Percentiles rank a stretch among this genome's conserved stretches.
Conservation (phyloP, 2,329 filamentous ascomycete genomes). For the Aulographum hederae region DNA sequence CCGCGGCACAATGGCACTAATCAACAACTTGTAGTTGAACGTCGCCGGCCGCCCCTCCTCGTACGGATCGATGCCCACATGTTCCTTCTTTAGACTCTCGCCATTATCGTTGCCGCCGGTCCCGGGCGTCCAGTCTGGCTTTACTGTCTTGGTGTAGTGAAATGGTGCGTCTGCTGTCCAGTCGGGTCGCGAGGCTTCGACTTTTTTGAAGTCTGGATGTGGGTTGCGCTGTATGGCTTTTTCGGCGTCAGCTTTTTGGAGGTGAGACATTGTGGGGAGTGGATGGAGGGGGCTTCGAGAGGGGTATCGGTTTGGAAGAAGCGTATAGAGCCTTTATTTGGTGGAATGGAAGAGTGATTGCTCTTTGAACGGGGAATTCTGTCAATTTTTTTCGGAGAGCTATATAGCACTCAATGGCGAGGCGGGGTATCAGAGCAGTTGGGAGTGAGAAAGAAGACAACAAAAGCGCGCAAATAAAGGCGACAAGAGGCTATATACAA, state of each 20-base stretch:
- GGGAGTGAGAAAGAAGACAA: too few relatives aligned
- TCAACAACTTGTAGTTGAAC: constrained; percentile 85
- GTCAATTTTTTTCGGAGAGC: too few relatives aligned
- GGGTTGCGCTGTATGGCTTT: constrained; percentile 36
- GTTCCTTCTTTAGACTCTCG: constrained; percentile 32
- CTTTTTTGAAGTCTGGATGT: constrained; percentile 56
- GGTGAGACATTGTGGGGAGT: too few relatives aligned
- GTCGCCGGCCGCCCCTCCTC: constrained; percentile 44
- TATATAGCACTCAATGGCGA: too few relatives aligned
- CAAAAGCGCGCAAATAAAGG: too few relatives aligned
- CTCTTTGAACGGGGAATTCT: too few relatives aligned
- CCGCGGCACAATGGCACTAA: constrained; percentile 64
- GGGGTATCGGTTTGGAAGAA: too few relatives aligned
- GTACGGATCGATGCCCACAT: constrained; percentile 70
- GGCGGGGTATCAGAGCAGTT: too few relatives aligned
- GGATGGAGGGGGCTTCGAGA: too few relatives aligned
- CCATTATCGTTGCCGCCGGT: constrained; percentile 42
- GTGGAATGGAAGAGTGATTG: too few relatives aligned
- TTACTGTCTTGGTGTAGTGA: constrained; percentile 42
- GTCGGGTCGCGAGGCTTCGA: constrained; percentile 46
- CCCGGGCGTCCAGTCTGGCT: constrained; percentile 48
- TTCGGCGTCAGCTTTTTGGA: constrained; percentile 23
- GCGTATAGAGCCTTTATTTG: too few relatives aligned
- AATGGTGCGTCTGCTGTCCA: constrained; percentile 34
- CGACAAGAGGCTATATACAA: too few relatives aligned